Conservation (phyloP, 2,329 filamentous ascomycete genomes). For the Nemania abortiva region DNA sequence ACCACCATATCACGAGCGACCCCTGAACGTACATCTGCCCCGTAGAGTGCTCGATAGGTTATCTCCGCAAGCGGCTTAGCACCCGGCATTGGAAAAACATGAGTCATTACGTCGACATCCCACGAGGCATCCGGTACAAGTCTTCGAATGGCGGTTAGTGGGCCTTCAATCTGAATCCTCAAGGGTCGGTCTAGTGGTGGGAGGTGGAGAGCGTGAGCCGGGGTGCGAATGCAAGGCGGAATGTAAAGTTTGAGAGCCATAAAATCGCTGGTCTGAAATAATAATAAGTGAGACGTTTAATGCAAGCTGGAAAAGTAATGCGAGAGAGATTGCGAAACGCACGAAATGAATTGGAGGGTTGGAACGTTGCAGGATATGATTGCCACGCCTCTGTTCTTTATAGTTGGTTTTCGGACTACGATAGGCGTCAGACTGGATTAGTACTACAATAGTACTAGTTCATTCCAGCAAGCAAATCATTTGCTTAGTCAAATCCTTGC, state of each 20-base stretch:
- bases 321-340: too few species aligned
- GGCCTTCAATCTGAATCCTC: slow-evolving; percentile 41
- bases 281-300: too few species aligned
- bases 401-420: too few species aligned
- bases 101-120: slow-evolving; percentile 23
- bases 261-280: not conserved
- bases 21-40: slow-evolving; percentile 21
- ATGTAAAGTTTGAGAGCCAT: slow-evolving; percentile 37
- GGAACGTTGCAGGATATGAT: too few species aligned
- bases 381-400: too few species aligned
- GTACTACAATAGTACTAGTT: too few species aligned
- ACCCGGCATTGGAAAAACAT: slow-evolving; percentile 18
- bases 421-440: too few species aligned
- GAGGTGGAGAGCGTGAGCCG: slow-evolving; percentile 29
- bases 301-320: too few species aligned
- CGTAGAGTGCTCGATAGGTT: slow-evolving; percentile 27
- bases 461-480: too few species aligned
- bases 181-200: slow-evolving; percentile 33
- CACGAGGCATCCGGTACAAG: slow-evolving; percentile 37
- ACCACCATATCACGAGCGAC: slow-evolving; percentile 24
- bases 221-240: slow-evolving; percentile 34
- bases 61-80: slow-evolving; percentile 24
- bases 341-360: too few species aligned
- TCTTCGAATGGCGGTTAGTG: slow-evolving; percentile 34
- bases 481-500: too few species aligned